Percentiles rank a stretch among this genome's conserved stretches.
Evolutionary conservation across 2,329 filamentous ascomycete species (phyloP).

Genomic region (Penicillium nordicum): DNA sequence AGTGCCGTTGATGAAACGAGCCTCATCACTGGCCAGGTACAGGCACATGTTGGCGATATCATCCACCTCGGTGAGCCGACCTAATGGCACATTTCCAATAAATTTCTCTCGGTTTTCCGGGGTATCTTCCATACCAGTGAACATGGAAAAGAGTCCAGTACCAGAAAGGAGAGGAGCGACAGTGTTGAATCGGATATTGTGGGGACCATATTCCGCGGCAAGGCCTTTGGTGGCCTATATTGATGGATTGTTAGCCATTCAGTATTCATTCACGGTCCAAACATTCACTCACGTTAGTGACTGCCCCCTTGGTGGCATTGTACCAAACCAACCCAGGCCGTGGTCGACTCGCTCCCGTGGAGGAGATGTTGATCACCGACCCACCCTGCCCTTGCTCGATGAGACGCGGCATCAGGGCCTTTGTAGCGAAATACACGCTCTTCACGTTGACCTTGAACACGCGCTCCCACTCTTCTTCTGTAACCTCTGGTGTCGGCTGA

Average conservation of each 20-base stretch:
- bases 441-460: conserved; percentile 47
- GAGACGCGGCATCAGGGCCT: conserved; percentile 35
- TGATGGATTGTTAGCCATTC: not conserved
- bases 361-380: conserved; percentile 46
- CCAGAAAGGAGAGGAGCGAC: conserved; percentile 66
- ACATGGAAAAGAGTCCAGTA: conserved; percentile 58
- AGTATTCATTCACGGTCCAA: too few species aligned
- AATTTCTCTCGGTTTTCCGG: conserved; percentile 46
- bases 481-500: conserved; percentile 42
- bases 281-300: conserved; percentile 38
- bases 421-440: conserved; percentile 38
- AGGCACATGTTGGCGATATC: conserved; percentile 70
- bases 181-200: conserved; percentile 70
- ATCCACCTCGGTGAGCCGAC: conserved; percentile 43
- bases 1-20: conserved; percentile 68
- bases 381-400: conserved; percentile 42
- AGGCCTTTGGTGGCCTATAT: conserved; percentile 60
- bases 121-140: conserved; percentile 43
- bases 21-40: conserved; percentile 69
- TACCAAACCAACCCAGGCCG: conserved; percentile 47
- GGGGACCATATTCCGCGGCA: conserved; percentile 68
- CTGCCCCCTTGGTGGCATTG: conserved; percentile 45
- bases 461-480: conserved; percentile 43
- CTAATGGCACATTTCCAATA: conserved; percentile 44
- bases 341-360: conserved; percentile 42